Evolutionary conservation across 2,329 filamentous ascomycete genomes (phyloP), one percentile per base, ranked within the genome.

Genomic region (Pseudopyricularia cyperi): DNA sequence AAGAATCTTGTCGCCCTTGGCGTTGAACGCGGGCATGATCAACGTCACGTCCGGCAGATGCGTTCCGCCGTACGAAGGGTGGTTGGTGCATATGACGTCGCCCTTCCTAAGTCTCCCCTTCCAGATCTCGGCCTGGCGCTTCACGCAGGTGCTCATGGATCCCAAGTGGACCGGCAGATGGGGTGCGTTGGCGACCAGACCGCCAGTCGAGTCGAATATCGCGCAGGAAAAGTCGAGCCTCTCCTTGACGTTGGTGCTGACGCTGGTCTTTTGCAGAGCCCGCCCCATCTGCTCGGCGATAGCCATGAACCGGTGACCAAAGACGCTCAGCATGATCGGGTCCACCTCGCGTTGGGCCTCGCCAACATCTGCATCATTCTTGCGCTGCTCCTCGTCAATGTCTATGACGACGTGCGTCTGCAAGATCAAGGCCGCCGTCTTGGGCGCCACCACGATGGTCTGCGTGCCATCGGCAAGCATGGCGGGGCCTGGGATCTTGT

Each of bases 41-140:
- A 85, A 81, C 0, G 83, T 87, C 55, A 87, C 84, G 61, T 87
- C 83, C 7, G 83, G 83, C 34, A 87, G 67, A 68, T 87, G 84
- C 0, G 84, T 88, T 44, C 84, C 84, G 33, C 84, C 84, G 58
- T 77, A 86, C 69, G 84, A 83, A 4, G 84, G 84, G 61, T 87
- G 84, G 57, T 88, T 88, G 1, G 82, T 83, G 2, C 87, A 80
- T 12, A 88, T 72, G 0, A 87, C 83, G 63, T 88, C 84, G n/a
- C 84, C 84, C 50, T 73, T 77, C 59, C 84, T 83, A 46, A 88
- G 66, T 57, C 83, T 85, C 8, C 81, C 82, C 57, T 77, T 72
- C 82, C 83, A 87, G 71, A 50, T 47, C 24, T 49, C 46, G 28
- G 33, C 33, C 78, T 66, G 86, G 82, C 56, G 82, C 54, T 76